phyloP scores from a whole-genome alignment of 495 filamentous ascomycete species.

The Tricharina praecox region DNA sequence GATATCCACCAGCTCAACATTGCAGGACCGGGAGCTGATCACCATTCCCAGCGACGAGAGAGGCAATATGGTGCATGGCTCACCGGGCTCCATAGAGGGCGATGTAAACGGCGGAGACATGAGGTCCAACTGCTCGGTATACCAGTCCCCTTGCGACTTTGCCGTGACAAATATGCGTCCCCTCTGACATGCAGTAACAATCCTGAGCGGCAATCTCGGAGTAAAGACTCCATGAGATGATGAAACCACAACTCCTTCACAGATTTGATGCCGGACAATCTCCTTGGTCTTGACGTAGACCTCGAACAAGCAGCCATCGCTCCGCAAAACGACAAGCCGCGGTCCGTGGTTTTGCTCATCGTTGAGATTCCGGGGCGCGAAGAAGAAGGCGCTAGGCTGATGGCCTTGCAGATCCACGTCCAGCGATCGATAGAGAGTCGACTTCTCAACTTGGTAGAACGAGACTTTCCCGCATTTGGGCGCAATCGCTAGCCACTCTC shows the following conservation, averaged over 20 bases:
- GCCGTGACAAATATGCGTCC: conserved; percentile 25
- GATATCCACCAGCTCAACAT: conserved; percentile 25
- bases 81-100: conserved; percentile 14
- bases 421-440: conserved; percentile 34
- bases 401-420: conserved; percentile 36
- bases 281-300: conserved; percentile 26
- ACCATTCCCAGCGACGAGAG: conserved; percentile 25
- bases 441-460: conserved; percentile 40
- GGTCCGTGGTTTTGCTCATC: conserved; percentile 13
- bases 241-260: conserved; percentile 17
- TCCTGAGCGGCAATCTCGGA: conserved; percentile 21
- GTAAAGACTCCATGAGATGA: conserved; percentile 27
- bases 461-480: conserved; percentile 37
- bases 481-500: conserved; percentile 46
- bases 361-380: conserved; percentile 26
- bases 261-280: conserved; percentile 16
- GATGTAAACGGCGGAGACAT: conserved; percentile 15
- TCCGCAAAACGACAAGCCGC: conserved; percentile 37
- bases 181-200: conserved; percentile 22
- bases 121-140: conserved; percentile 16
- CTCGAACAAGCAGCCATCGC: conserved; percentile 41
- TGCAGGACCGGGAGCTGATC: conserved; percentile 24
- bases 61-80: conserved; percentile 20
- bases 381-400: conserved; percentile 42
- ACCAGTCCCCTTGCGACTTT: conserved; percentile 21